These are phyloP conservation scores for Phytophthora capsici DNA, from an alignment of 352 stramenopile species.

Conservation along the genomic window DNA sequence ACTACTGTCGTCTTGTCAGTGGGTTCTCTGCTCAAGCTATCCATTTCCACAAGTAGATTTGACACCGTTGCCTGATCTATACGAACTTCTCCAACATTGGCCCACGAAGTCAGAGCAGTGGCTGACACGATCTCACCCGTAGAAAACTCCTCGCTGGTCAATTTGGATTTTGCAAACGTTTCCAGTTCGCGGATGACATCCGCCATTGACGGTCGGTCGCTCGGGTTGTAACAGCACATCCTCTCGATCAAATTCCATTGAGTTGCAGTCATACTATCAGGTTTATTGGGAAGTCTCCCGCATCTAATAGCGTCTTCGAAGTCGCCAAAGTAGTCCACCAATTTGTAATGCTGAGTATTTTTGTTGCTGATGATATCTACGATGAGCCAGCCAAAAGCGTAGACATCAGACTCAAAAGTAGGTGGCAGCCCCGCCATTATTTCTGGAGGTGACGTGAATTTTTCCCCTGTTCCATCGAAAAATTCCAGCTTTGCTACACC, in stretches of 20 bases:
- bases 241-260: constrained; percentile 10
- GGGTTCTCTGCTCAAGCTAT: not conserved
- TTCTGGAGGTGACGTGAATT: constrained; percentile 7
- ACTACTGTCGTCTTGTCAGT: not conserved
- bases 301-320: not conserved
- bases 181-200: constrained; percentile 20
- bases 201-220: not conserved
- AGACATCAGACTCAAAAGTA: constrained; percentile 20
- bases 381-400: constrained; percentile 9
- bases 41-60: not conserved
- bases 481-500: too few species aligned
- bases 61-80: not conserved
- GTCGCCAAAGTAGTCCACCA: not conserved
- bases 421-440: constrained; percentile 6
- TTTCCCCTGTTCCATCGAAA: too few species aligned
- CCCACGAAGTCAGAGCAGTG: not conserved
- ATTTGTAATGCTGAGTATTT: too few species aligned
- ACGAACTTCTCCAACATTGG: not conserved
- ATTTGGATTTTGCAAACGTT: not conserved
- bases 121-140: too few species aligned
- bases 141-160: not conserved
- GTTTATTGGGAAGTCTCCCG: constrained; percentile 13
- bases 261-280: not conserved
- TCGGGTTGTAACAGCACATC: constrained; percentile 18
- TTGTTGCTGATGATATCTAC: not conserved